These are phyloP conservation scores for Dendrobium catenatum DNA, from an alignment of 106 monocot genomes.

Conservation along the genomic window DNA sequence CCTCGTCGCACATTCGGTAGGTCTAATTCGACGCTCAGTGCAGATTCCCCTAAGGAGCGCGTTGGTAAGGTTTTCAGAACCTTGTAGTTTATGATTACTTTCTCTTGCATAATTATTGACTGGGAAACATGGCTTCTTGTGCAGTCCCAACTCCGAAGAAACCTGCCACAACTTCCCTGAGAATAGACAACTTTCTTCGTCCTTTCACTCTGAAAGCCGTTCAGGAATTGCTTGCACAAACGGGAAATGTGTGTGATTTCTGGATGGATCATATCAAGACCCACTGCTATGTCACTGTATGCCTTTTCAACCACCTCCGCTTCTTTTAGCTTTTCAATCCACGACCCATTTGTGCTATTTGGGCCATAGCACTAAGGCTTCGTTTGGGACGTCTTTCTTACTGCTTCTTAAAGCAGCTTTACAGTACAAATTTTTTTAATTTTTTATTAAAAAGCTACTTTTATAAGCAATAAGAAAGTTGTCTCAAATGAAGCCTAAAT, in stretches of 20 bases:
- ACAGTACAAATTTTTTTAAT: no score
- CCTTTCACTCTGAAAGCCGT: slow-evolving; percentile 46
- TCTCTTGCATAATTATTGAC: not conserved
- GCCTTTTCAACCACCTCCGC: not conserved
- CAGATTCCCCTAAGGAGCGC: slow-evolving; percentile 66
- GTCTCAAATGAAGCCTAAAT: no score
- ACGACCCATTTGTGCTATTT: not conserved
- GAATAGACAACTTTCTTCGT: slow-evolving; percentile 16
- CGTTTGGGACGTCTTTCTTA: no score
- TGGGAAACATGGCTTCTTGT: not conserved
- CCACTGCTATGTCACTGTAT: slow-evolving; percentile 58
- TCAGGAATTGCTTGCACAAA: slow-evolving; percentile 44
- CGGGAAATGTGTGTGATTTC: slow-evolving; percentile 42
- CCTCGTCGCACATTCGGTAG: slow-evolving; percentile 36
- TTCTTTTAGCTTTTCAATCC: not conserved
- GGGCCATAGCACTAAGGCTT: no score
- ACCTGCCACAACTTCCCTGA: slow-evolving; percentile 11
- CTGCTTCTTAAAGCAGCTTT: no score
- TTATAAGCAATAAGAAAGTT: no score
- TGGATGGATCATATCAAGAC: slow-evolving; percentile 72
- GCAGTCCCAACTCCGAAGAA: slow-evolving; percentile 18
- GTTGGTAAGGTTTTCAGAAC: slow-evolving; percentile 37
- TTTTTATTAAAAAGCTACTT: no score
- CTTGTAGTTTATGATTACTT: not conserved
- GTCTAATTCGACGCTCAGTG: slow-evolving; percentile 48